Conservation (phyloP, 2,329 filamentous ascomycete genomes). For the Drechslerella dactyloides region DNA sequence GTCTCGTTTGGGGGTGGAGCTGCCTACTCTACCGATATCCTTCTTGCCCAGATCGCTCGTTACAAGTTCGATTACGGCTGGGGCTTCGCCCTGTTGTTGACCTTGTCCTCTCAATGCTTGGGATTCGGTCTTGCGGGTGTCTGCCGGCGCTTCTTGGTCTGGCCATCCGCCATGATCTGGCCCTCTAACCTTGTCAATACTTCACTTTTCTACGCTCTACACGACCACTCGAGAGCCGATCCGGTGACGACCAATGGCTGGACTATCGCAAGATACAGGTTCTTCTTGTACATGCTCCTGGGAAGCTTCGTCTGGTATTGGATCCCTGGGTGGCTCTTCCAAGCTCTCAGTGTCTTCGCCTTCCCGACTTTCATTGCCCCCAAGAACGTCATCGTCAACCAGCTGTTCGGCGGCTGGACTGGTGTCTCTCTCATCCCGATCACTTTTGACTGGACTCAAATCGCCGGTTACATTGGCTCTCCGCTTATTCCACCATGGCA, state of each 20-base stretch:
- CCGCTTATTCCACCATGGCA: conserved; percentile 75
- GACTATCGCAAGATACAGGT: conserved; percentile 69
- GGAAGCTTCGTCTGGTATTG: conserved; percentile 71
- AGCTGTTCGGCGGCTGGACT: conserved; percentile 73
- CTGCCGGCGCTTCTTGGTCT: conserved; percentile 50
- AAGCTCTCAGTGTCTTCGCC: conserved; percentile 73
- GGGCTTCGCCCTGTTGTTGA: conserved; percentile 63
- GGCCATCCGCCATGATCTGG: conserved; percentile 51
- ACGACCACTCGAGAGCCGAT: conserved; percentile 67
- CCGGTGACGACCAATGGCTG: conserved; percentile 67
- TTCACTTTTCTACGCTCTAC: conserved; percentile 74
- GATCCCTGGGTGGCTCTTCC: conserved; percentile 72
- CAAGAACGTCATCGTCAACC: conserved; percentile 71
- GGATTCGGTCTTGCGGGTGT: conserved; percentile 65
- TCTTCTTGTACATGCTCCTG: conserved; percentile 67
- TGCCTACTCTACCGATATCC: conserved; percentile 45
- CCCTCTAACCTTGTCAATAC: conserved; percentile 71
- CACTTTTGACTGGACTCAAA: conserved; percentile 78
- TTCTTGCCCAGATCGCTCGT: conserved; percentile 42
- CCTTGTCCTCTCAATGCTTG: conserved; percentile 64
- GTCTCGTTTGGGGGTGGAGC: conserved; percentile 67
- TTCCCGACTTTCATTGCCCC: conserved; percentile 76
- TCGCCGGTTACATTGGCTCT: conserved; percentile 71
- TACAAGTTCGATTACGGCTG: conserved; percentile 54
- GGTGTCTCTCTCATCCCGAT: conserved; percentile 73